Evolutionary conservation across 2,329 filamentous ascomycete genomes (phyloP).

Genomic region (Geoglossum cookeanum): DNA sequence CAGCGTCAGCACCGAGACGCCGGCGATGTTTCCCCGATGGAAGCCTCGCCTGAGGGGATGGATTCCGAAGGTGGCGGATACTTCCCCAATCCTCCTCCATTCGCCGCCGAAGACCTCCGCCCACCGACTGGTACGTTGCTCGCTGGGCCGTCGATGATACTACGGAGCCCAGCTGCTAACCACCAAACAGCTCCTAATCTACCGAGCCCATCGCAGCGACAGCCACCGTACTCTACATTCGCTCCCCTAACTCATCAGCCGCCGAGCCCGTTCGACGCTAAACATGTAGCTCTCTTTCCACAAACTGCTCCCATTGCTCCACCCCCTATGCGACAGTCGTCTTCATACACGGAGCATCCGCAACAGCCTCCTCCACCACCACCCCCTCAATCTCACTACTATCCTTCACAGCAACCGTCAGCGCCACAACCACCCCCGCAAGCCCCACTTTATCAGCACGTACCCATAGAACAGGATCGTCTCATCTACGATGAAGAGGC

Average conservation of each 20-base stretch:
- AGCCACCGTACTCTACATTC: slow-evolving; percentile 12
- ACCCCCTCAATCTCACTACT: not conserved
- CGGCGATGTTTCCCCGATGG: slow-evolving; percentile 33
- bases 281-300: slow-evolving; percentile 10
- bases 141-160: not conserved
- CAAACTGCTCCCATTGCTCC: slow-evolving; percentile 17
- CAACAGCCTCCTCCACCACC: not conserved
- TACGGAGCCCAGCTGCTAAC: not conserved
- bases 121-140: not conserved
- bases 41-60: slow-evolving; percentile 25
- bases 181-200: slow-evolving; percentile 12
- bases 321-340: slow-evolving; percentile 7
- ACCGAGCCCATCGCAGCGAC: slow-evolving; percentile 24
- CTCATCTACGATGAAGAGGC: slow-evolving; percentile 46
- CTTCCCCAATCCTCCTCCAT: slow-evolving; percentile 32
- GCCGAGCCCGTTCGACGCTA: slow-evolving; percentile 8
- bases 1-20: slow-evolving; percentile 16
- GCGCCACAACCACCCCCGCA: slow-evolving; percentile 12
- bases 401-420: not conserved
- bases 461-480: slow-evolving; percentile 18
- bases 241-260: slow-evolving; percentile 12
- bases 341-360: slow-evolving; percentile 8
- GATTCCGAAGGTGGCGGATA: slow-evolving; percentile 34
- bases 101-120: slow-evolving; percentile 8
- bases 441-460: slow-evolving; percentile 7